A percentile compares a stretch with the other conserved stretches of the same genome.
phyloP scores from a whole-genome alignment of 176 grass and related monocot genomes.

The Chloris gayana region DNA sequence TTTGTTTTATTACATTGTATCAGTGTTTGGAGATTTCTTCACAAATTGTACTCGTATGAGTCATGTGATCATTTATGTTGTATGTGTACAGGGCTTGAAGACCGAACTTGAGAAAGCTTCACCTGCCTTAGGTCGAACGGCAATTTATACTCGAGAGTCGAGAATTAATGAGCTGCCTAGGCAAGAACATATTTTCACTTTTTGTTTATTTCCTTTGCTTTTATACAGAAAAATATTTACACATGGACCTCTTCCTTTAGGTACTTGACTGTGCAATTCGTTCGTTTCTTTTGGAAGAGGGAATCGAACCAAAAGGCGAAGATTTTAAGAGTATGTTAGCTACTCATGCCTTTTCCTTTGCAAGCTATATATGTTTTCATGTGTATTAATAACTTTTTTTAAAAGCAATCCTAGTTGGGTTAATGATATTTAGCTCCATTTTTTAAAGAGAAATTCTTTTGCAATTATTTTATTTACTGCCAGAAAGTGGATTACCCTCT shows the following conservation, averaged over 20 bases:
- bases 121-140: constrained; percentile 67
- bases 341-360: constrained; percentile 10
- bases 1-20: constrained; percentile 25
- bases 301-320: constrained; percentile 99
- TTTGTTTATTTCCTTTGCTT: background rate
- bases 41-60: constrained; percentile 22
- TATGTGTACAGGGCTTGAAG: constrained; percentile 75
- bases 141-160: constrained; percentile 85
- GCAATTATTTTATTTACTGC: constrained; percentile 32
- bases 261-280: constrained; percentile 93
- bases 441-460: constrained; percentile 21
- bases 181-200: constrained; percentile 39
- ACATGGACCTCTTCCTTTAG: constrained; percentile 43
- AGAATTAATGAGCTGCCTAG: constrained; percentile 82
- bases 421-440: background rate
- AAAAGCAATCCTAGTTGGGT: constrained; percentile 8
- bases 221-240: constrained; percentile 25
- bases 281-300: constrained; percentile 99
- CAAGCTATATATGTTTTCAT: constrained; percentile 9
- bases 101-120: constrained; percentile 97
- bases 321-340: constrained; percentile 82
- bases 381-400: constrained; percentile 9
- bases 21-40: constrained; percentile 2
- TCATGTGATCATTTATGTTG: constrained; percentile 34
- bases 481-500: constrained; percentile 99